Evolutionary conservation across 148 eudicot species (phyloP), one percentile per base, ranked within the genome.

Genomic region (Chenopodium album): DNA sequence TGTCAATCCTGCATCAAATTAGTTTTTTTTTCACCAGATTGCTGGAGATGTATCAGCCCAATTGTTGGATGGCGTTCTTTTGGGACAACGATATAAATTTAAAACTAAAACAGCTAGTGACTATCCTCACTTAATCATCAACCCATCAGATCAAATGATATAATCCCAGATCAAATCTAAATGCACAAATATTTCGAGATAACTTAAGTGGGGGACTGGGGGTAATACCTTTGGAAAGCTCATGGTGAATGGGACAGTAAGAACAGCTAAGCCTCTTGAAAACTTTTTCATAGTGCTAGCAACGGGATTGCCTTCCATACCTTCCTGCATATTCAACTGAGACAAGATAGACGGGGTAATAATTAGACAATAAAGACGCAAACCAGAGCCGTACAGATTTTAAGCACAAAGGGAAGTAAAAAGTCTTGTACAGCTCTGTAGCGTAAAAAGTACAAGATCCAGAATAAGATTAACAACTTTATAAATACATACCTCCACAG

Each of bases 281-380:
- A 94, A 90, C 80, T 91, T 91, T 82, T 97, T 97, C 90, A 94
- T 92, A 75, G 95, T 94, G 34, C 85, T 85, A 81, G 93, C 99
- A 83, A 91, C 82, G 47, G 98, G 98, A 86, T 94, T 97, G 69
- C 98, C 99, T 86, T 94, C 99, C 90, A 94, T 29, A 26, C 98
- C 99, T 88, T 92, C 97, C 89, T 92, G 99, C 88, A 89, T 84
- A 84, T 97, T 97, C 76, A 84, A 91, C 99, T 97, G 89, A 41
- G 56, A 82, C 88, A 71, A 62, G 80, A 76, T 52, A 37, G 47
- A 44, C 77, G 65, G 69, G 79, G 16, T 56, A 75, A 80, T 17
- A 13, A 77, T 46, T 76, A 31, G 17, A 11, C 14, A 78, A 60
- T 50, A 8, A 23, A 7, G 5, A 50, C 20, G 22, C 7, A 22